Conservation (phyloP, 352 stramenopile genomes). For the Phytophthora europaea region DNA sequence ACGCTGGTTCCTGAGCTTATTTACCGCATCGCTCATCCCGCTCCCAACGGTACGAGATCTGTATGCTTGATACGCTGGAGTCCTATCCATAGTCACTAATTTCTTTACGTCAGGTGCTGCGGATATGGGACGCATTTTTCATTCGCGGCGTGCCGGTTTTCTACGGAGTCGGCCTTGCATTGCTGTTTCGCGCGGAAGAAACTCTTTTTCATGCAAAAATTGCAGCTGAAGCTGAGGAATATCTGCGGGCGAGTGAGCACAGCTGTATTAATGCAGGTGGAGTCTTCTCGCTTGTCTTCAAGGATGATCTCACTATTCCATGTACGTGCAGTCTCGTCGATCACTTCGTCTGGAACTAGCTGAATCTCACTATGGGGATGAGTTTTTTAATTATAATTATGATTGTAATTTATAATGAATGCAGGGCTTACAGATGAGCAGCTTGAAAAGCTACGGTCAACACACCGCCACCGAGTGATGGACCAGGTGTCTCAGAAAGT, state of each 20-base stretch:
- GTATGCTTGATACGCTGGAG: neutral
- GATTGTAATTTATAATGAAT: neutral
- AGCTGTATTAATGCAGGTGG: conserved; percentile 77
- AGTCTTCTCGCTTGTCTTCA: conserved; percentile 79
- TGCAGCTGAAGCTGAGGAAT: conserved; percentile 56
- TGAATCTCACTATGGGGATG: conserved; percentile 79
- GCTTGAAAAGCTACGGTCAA: conserved; percentile 66
- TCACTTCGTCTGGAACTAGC: conserved; percentile 60
- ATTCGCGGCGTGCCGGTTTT: conserved; percentile 75
- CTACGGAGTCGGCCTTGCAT: conserved; percentile 72
- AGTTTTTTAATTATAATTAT: conserved; percentile 76
- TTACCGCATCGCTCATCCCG: conserved; percentile 72
- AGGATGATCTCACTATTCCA: conserved; percentile 82
- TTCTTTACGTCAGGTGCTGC: conserved; percentile 39
- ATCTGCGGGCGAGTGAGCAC: conserved; percentile 60
- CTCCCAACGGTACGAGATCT: conserved; percentile 64
- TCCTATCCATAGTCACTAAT: conserved; percentile 12
- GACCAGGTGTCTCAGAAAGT: conserved; percentile 66
- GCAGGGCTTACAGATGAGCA: conserved; percentile 75
- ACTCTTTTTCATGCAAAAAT: conserved; percentile 74
- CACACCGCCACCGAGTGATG: conserved; percentile 66
- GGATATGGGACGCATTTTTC: conserved; percentile 87
- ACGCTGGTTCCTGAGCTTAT: conserved; percentile 82
- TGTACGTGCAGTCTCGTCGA: conserved; percentile 55
- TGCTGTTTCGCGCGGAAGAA: conserved; percentile 77